These are phyloP conservation scores for Penicillium sp. DNA, from an alignment of 2,329 filamentous ascomycete genomes.

Conservation along the genomic window DNA sequence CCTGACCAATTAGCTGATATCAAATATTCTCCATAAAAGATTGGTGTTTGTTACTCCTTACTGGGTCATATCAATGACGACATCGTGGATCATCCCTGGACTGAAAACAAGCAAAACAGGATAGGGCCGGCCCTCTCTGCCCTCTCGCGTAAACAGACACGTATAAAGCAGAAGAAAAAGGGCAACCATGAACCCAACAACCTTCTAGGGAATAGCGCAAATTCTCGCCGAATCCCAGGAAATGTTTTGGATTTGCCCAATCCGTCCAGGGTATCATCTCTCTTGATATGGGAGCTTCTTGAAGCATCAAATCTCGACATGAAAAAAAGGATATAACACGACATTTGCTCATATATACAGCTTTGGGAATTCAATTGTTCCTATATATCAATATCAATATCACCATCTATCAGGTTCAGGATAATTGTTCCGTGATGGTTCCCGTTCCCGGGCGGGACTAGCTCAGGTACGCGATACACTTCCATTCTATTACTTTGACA, in stretches of 20 bases:
- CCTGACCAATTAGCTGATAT: not conserved
- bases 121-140: constrained; percentile 14
- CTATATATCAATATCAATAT: not conserved
- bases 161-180: constrained; percentile 1
- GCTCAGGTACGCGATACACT: constrained; percentile 14
- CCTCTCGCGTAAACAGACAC: constrained; percentile 9
- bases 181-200: not conserved
- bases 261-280: not conserved
- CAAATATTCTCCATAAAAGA: not conserved
- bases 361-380: not conserved
- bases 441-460: constrained; percentile 10
- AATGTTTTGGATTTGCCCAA: not conserved
- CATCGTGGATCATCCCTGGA: not conserved
- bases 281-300: too few species aligned
- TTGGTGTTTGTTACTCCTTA: not conserved
- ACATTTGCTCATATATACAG: not conserved
- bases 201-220: not conserved
- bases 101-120: not conserved
- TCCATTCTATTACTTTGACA: not conserved
- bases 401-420: not conserved
- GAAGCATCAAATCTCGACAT: not conserved
- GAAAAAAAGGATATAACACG: not conserved
- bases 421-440: constrained; percentile 1
- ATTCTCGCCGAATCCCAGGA: not conserved
- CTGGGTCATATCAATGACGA: not conserved